phyloP scores from a whole-genome alignment of 1,284 basidiomycete species.

The Trametes polyzona region DNA sequence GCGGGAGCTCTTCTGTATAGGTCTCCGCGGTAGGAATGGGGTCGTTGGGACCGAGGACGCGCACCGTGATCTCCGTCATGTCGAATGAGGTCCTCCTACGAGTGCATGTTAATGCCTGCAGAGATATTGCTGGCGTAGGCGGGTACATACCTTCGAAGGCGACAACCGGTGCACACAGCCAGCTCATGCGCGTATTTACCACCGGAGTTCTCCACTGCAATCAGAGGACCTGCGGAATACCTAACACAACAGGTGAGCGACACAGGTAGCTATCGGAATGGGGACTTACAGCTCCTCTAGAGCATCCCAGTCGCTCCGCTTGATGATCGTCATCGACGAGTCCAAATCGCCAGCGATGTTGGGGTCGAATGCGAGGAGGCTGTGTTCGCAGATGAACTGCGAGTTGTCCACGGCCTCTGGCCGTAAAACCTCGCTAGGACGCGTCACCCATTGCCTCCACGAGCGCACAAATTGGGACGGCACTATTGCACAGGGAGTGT shows the following conservation, averaged over 20 bases:
- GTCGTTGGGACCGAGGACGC: conserved; percentile 36
- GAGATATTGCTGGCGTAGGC: not conserved
- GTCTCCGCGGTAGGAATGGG: conserved; percentile 36
- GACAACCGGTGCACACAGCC: conserved; percentile 64
- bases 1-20: conserved; percentile 21
- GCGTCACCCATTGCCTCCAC: conserved; percentile 72
- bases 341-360: conserved; percentile 60
- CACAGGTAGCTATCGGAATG: too few species aligned
- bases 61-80: conserved; percentile 39
- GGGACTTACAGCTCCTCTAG: conserved; percentile 57
- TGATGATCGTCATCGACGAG: conserved; percentile 56
- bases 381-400: conserved; percentile 69
- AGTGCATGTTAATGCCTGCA: not conserved
- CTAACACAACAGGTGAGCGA: conserved; percentile 38
- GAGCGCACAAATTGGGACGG: conserved; percentile 61
- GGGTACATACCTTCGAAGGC: conserved; percentile 55
- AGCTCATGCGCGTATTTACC: conserved; percentile 50
- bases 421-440: conserved; percentile 57
- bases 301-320: conserved; percentile 63
- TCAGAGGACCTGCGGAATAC: conserved; percentile 61
- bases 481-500: conserved; percentile 59
- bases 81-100: conserved; percentile 40
- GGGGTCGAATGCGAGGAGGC: conserved; percentile 66
- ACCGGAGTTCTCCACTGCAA: conserved; percentile 50
- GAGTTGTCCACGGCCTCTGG: conserved; percentile 67